These are phyloP conservation scores for Salicornia ramosissima DNA, from an alignment of 148 eudicot genomes.

Conservation along the genomic window DNA sequence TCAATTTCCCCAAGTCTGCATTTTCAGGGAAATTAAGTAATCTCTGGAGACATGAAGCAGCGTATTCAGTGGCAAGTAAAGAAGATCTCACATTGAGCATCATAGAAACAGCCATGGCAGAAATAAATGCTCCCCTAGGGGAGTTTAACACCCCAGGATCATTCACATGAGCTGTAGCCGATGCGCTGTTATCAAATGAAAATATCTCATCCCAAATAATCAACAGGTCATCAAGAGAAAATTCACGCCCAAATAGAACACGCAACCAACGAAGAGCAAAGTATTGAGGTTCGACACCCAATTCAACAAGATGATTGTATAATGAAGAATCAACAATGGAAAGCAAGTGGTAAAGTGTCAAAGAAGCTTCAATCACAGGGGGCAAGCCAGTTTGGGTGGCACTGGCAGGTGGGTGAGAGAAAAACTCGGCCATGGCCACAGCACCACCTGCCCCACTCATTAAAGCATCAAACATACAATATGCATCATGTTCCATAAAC, in stretches of 20 bases:
- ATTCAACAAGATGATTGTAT: conserved; percentile 78
- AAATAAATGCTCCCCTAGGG: conserved; percentile 78
- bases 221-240: conserved; percentile 64
- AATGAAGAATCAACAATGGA: conserved; percentile 80
- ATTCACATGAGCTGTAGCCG: conserved; percentile 27
- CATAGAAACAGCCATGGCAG: conserved; percentile 90
- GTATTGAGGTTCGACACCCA: conserved; percentile 96
- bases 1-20: conserved; percentile 51
- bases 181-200: conserved; percentile 51
- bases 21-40: conserved; percentile 74
- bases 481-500: conserved; percentile 92
- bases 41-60: conserved; percentile 91
- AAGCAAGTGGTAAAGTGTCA: conserved; percentile 74
- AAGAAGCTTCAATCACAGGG: conserved; percentile 92
- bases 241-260: conserved; percentile 93
- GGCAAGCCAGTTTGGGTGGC: conserved; percentile 53
- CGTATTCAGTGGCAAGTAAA: conserved; percentile 81
- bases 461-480: conserved; percentile 87
- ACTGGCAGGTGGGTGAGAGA: conserved; percentile 48
- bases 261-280: conserved; percentile 95
- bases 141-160: conserved; percentile 61
- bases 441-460: conserved; percentile 83
- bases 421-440: conserved; percentile 84
- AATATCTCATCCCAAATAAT: conserved; percentile 89
- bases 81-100: conserved; percentile 79